phyloP scores from a whole-genome alignment of 2,329 filamentous ascomycete species.

The Sclerotinia spermophila region DNA sequence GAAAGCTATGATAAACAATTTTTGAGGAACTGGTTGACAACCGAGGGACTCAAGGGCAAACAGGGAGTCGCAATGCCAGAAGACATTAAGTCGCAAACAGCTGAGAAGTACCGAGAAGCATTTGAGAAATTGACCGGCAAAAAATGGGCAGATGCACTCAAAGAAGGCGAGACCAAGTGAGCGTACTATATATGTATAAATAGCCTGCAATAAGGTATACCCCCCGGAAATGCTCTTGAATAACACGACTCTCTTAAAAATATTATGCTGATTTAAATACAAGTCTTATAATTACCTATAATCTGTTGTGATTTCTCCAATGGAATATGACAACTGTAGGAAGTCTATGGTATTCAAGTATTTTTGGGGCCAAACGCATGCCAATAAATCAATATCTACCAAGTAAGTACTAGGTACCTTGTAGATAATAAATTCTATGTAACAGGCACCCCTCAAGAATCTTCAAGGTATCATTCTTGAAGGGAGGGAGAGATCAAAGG shows the following conservation, averaged over 20 bases:
- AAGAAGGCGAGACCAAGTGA: background rate
- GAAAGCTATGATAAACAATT: constrained; percentile 87
- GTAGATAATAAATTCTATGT: background rate
- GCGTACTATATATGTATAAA: background rate
- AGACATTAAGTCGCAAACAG: constrained; percentile 66
- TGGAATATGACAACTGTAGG: background rate
- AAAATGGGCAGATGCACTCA: constrained; percentile 38
- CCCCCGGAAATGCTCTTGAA: background rate
- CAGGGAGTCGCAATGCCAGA: constrained; percentile 67
- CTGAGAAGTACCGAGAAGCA: constrained; percentile 70
- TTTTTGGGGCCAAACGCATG: background rate
- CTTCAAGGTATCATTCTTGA: background rate
- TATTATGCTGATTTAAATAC: background rate
- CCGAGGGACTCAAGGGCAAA: constrained; percentile 70
- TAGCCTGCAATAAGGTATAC: constrained; percentile 2
- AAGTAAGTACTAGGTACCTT: background rate
- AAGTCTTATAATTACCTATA: background rate
- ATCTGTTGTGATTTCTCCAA: background rate
- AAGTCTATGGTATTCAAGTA: background rate
- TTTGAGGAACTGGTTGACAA: constrained; percentile 76
- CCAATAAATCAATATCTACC: constrained; percentile 3
- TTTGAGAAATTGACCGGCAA: constrained; percentile 65
- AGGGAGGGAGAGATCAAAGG: background rate
- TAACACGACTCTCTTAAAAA: background rate
- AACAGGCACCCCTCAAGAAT: background rate